phyloP scores from a whole-genome alignment of 257 asterid genomes.

The Handroanthus guayacan region DNA sequence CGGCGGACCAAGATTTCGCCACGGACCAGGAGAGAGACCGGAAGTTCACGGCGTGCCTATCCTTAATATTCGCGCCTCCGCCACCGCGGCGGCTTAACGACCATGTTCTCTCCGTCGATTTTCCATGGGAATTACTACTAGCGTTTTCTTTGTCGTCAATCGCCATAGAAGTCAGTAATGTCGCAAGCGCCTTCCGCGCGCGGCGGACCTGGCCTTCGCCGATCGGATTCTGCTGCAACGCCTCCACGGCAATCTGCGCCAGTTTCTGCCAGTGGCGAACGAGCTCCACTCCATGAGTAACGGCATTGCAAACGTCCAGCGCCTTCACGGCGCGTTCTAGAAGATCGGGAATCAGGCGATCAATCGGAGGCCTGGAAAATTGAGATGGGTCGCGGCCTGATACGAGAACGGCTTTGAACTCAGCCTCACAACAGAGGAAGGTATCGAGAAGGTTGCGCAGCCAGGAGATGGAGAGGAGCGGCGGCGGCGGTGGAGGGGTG shows the following conservation, averaged over 20 bases:
- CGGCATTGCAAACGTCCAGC: constrained; percentile 80
- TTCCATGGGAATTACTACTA: constrained; percentile 39
- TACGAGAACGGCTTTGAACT: constrained; percentile 74
- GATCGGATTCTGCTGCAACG: constrained; percentile 64
- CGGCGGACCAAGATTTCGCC: constrained; percentile 85
- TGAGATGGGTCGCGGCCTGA: constrained; percentile 76
- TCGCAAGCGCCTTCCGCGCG: constrained; percentile 66
- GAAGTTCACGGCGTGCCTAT: constrained; percentile 50
- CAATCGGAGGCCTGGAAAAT: constrained; percentile 76
- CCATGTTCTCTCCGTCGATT: constrained; percentile 65
- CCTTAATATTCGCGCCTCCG: constrained; percentile 34
- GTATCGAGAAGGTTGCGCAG: constrained; percentile 74
- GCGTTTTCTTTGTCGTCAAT: constrained; percentile 69
- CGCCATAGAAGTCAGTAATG: constrained; percentile 66
- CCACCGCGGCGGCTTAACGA: constrained; percentile 76
- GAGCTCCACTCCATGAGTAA: constrained; percentile 77
- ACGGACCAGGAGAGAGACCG: constrained; percentile 68
- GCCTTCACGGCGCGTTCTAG: constrained; percentile 76
- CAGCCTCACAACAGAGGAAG: constrained; percentile 89
- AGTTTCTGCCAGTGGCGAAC: constrained; percentile 76
- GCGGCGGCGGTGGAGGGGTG: constrained; percentile 40
- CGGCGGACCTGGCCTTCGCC: constrained; percentile 85
- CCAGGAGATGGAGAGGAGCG: constrained; percentile 79
- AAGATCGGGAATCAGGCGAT: constrained; percentile 76
- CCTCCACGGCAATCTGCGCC: constrained; percentile 63